Evolutionary conservation across 805 yeast genomes (phyloP).

Genomic region (Starmerella apis): DNA sequence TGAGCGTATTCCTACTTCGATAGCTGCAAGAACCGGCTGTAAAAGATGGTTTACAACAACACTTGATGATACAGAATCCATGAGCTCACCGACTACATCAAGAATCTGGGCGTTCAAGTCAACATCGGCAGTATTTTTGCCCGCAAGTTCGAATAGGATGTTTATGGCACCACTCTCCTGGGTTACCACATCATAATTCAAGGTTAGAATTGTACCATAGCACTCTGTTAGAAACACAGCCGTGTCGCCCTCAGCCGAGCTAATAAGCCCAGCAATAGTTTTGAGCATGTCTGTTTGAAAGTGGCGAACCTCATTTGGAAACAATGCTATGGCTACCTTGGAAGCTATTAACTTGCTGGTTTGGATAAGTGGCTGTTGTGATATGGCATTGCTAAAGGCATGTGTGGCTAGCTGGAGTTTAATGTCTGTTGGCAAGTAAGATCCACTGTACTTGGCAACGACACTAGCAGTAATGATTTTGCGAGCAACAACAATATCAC

Average conservation of each 20-base stretch:
- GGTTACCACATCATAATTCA: conserved; percentile 34
- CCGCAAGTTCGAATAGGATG: conserved; percentile 53
- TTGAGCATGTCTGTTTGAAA: conserved; percentile 29
- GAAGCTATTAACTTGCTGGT: conserved; percentile 18
- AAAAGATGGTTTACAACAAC: conserved; percentile 18
- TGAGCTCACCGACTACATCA: conserved; percentile 54
- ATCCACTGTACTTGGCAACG: conserved; percentile 22
- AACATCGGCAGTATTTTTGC: conserved; percentile 64
- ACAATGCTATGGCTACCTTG: conserved; percentile 17
- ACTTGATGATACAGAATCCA: conserved; percentile 31
- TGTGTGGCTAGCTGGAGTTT: conserved; percentile 17
- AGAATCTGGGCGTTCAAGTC: conserved; percentile 56
- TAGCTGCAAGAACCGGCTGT: conserved; percentile 19
- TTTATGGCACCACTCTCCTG: conserved; percentile 36
- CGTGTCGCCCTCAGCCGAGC: conserved; percentile 69
- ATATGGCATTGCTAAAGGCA: conserved; percentile 5
- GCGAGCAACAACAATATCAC: conserved; percentile 22
- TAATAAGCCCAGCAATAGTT: conserved; percentile 40
- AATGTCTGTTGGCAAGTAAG: conserved; percentile 13
- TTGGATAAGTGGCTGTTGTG: conserved; percentile 2
- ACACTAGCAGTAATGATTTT: conserved; percentile 21
- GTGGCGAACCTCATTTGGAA: conserved; percentile 20
- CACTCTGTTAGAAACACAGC: conserved; percentile 64
- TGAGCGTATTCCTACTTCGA: conserved; percentile 7
- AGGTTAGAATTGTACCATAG: conserved; percentile 46